Percentiles rank a stretch among this genome's conserved stretches.
Conservation (phyloP, 1,139 yeast genomes). For the Candida sp. region DNA sequence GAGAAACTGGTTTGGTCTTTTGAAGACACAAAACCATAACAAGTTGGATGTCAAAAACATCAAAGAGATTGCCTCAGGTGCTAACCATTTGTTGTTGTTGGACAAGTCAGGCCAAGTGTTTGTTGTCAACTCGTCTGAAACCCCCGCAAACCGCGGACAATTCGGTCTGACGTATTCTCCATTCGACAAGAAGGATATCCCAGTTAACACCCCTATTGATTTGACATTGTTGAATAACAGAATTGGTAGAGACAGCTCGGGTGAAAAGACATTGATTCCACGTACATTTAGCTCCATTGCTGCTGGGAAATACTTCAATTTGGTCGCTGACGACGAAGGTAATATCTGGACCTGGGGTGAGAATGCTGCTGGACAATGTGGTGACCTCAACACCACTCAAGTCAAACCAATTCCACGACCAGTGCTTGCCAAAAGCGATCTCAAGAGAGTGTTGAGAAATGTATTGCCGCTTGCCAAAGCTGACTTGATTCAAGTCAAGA, state of each 20-base stretch:
- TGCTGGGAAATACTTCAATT: constrained; percentile 73
- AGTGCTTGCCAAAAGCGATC: constrained; percentile 35
- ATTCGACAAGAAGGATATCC: constrained; percentile 36
- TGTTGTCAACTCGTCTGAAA: constrained; percentile 59
- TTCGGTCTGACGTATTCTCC: constrained; percentile 82
- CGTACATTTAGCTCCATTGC: constrained; percentile 65
- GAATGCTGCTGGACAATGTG: constrained; percentile 83
- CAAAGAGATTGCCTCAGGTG: constrained; percentile 60
- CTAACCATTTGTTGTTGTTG: constrained; percentile 65
- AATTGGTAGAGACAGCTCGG: constrained; percentile 22
- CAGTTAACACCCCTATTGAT: constrained; percentile 34
- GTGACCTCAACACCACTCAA: constrained; percentile 64
- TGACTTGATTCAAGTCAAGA: constrained; percentile 42
- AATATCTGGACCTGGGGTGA: constrained; percentile 84
- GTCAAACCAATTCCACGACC: constrained; percentile 70
- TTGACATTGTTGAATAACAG: constrained; percentile 42
- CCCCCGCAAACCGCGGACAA: constrained; percentile 65
- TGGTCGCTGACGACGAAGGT: constrained; percentile 68
- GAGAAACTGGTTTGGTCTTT: constrained; percentile 30
- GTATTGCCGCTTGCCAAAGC: constrained; percentile 34
- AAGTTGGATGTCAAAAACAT: constrained; percentile 41
- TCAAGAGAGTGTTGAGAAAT: constrained; percentile 21
- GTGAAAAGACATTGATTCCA: constrained; percentile 31
- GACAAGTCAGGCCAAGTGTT: constrained; percentile 68
- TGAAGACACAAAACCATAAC: constrained; percentile 9